Conservation (phyloP, 2,329 filamentous ascomycete species). For the Colletotrichum theobromicola region DNA sequence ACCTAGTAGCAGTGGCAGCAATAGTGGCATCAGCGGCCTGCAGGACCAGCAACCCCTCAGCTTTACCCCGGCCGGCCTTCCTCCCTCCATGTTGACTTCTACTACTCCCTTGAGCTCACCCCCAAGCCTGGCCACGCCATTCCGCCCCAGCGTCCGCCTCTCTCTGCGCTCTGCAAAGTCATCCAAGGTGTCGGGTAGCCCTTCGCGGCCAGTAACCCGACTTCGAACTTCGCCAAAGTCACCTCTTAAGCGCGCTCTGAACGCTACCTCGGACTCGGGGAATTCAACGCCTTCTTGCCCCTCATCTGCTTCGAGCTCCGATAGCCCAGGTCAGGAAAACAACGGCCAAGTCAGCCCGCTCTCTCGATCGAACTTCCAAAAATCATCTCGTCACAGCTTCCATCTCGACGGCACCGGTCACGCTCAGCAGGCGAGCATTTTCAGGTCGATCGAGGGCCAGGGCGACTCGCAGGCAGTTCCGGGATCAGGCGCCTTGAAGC, state of each 20-base stretch:
- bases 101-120: slow-evolving; percentile 34
- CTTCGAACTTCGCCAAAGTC: slow-evolving; percentile 78
- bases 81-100: slow-evolving; percentile 29
- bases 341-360: slow-evolving; percentile 44
- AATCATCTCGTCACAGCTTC: slow-evolving; percentile 57
- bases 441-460: slow-evolving; percentile 56
- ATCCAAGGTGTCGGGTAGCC: slow-evolving; percentile 57
- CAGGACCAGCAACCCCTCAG: slow-evolving; percentile 37
- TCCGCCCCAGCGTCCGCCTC: slow-evolving; percentile 70
- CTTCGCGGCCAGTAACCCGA: slow-evolving; percentile 62
- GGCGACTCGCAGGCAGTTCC: slow-evolving; percentile 48
- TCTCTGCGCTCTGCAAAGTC: slow-evolving; percentile 68
- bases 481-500: slow-evolving; percentile 83
- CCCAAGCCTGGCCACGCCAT: slow-evolving; percentile 64
- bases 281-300: slow-evolving; percentile 60
- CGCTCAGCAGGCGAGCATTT: slow-evolving; percentile 50
- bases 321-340: slow-evolving; percentile 51
- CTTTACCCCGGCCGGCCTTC: slow-evolving; percentile 22
- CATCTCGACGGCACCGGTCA: slow-evolving; percentile 62
- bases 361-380: slow-evolving; percentile 52
- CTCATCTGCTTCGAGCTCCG: slow-evolving; percentile 48
- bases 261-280: slow-evolving; percentile 71
- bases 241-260: slow-evolving; percentile 79
- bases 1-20: slow-evolving; percentile 31
- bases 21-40: slow-evolving; percentile 32